These are phyloP conservation scores for Dianthus caryophyllus DNA, from an alignment of 148 eudicot genomes.

Conservation along the genomic window DNA sequence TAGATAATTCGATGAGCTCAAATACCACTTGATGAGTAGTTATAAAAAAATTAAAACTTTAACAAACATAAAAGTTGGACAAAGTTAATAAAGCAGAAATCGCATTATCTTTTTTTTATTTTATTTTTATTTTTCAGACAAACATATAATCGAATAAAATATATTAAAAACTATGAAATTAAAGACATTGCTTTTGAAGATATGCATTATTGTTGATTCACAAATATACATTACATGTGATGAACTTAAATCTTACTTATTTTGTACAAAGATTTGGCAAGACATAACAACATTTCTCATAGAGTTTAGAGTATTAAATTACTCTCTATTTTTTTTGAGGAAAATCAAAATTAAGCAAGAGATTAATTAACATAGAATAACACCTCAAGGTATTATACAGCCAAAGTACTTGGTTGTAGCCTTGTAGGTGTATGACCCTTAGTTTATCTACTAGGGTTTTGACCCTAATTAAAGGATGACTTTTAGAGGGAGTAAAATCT, in stretches of 20 bases:
- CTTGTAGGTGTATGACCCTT: background rate
- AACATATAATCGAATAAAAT: background rate
- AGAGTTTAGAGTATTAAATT: too few species aligned
- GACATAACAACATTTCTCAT: background rate
- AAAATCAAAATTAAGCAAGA: too few species aligned
- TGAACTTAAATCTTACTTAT: conserved; percentile 7
- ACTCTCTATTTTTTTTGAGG: too few species aligned
- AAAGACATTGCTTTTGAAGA: conserved; percentile 4
- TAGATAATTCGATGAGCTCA: conserved; percentile 19
- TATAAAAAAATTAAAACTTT: background rate
- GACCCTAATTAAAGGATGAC: background rate
- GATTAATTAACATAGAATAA: conserved; percentile 7
- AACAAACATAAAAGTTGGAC: conserved; percentile 5
- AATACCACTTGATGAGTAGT: background rate
- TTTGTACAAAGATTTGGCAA: background rate
- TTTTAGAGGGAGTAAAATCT: background rate
- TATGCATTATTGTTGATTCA: background rate
- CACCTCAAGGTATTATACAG: conserved; percentile 25
- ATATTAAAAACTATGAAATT: background rate
- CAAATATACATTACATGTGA: background rate
- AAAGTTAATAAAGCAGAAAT: background rate
- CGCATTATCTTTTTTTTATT: too few species aligned
- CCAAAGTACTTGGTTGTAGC: conserved; percentile 16
- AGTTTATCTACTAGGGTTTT: too few species aligned
- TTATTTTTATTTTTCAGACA: background rate